phyloP scores from a whole-genome alignment of 345 rosid species.

The Psidium friedrichsthalianum region DNA sequence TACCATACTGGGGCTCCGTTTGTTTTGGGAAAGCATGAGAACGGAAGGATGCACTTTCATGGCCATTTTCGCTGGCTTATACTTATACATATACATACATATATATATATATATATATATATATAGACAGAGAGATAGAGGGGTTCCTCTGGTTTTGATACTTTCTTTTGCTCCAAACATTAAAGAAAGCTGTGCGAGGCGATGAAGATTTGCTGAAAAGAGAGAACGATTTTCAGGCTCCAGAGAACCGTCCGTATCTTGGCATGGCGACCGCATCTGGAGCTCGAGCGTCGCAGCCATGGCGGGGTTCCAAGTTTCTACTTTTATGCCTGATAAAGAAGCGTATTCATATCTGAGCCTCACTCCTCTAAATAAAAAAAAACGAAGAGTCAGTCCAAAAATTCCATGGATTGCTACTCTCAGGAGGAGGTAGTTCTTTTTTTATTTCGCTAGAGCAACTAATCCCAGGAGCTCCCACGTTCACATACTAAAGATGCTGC shows the following conservation, averaged over 20 bases:
- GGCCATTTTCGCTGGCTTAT: not conserved
- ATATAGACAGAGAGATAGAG: not conserved
- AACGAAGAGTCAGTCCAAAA: too few relatives aligned
- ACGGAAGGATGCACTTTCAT: not conserved
- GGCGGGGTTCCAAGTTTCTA: not conserved
- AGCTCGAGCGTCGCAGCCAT: not conserved
- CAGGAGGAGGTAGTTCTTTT: too few relatives aligned
- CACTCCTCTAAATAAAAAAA: not conserved
- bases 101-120: not conserved
- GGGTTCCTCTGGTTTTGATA: not conserved
- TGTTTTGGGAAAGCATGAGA: not conserved
- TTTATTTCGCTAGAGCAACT: too few relatives aligned
- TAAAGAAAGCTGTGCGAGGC: not conserved
- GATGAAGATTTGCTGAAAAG: not conserved
- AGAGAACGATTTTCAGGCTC: not conserved
- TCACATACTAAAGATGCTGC: too few relatives aligned
- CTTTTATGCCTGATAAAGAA: not conserved
- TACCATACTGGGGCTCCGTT: not conserved
- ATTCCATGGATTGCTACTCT: too few relatives aligned
- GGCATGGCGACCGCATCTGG: not conserved
- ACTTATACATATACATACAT: too few relatives aligned
- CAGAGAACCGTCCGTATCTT: slow-evolving; percentile 6
- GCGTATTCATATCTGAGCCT: not conserved
- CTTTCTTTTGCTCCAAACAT: not conserved
- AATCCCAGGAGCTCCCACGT: too few relatives aligned